Evolutionary conservation across 1,284 basidiomycete species (phyloP), one percentile per base, ranked within the genome.

Genomic region (Cystobasidium sp.): DNA sequence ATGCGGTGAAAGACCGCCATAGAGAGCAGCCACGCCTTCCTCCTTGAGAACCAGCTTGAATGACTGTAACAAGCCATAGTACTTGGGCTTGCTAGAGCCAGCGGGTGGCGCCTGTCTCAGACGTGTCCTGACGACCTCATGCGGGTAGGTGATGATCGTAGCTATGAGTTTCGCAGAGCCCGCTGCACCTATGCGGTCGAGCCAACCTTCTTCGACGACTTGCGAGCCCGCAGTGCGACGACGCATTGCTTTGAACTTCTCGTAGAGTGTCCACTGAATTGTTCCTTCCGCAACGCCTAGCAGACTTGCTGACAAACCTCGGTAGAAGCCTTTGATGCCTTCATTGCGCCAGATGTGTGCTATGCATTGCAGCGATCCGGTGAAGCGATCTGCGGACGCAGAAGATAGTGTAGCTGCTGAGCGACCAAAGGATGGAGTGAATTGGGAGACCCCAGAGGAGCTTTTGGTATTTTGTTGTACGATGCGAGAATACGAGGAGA

Each of bases 211-310:
- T 18, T 62, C 53, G 24, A 62, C 43, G 16, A 55, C 20, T 31
- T 51, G 49, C 5, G 64, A 51, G n/a, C 49, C 47, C 12, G 47
- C 31, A 10, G 51, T 62, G 20, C 24, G 46, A 47, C 72, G 77
- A 43, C 72, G 69, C 65, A 80, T 75, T 18, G 52, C 61, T 68
- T 81, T 81, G 72, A 81, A 81, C 75, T 77, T 76, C 76, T 99
- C 97, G 82, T 99, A 99, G 12, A 99, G 84, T 22, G 92, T 91
- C 97, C 97, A 99, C 81, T 98, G 96, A 71, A 99, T 98, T 22
- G 95, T 95, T 4, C 91, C 91, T 83, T 99, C 97, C 18, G 94
- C 92, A 7, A 98, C 96, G 43, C 97, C 97, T 18, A 99, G 86
- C 82, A 97, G 95, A 78, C 91, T 94, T 63, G 97, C 97, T 77